phyloP scores from a whole-genome alignment of 164 flowering plant genomes.

The Umbellularia californica region DNA sequence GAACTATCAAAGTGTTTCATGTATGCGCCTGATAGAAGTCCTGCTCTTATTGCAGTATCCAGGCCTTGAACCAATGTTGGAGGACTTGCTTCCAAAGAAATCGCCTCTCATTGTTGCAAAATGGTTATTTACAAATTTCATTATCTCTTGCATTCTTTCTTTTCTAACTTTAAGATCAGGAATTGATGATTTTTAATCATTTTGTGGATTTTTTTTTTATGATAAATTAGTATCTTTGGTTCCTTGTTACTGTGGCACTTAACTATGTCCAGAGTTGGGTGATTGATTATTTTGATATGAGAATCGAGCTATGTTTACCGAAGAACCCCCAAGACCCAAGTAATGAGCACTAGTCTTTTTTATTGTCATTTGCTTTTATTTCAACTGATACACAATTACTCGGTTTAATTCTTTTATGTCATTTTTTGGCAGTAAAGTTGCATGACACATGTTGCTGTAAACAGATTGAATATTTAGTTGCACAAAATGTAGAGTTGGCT shows the following conservation, averaged over 20 bases:
- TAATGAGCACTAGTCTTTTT: background rate
- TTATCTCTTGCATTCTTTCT: background rate
- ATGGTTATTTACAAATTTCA: constrained; percentile 44
- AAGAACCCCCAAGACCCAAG: background rate
- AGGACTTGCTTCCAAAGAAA: constrained; percentile 94
- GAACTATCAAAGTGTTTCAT: background rate
- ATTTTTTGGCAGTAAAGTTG: background rate
- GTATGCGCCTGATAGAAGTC: background rate
- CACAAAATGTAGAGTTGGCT: background rate
- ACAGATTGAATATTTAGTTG: background rate
- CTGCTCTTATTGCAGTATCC: constrained; percentile 69
- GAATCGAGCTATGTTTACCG: background rate
- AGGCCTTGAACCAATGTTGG: constrained; percentile 88
- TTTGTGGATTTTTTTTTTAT: background rate
- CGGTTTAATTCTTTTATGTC: background rate
- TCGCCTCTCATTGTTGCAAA: constrained; percentile 87
- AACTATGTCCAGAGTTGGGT: background rate
- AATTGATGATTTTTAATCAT: background rate
- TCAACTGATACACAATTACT: background rate
- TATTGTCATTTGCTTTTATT: too few relatives aligned
- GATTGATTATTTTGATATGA: background rate
- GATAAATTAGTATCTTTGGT: background rate
- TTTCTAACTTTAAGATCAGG: background rate
- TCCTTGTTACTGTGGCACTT: background rate
- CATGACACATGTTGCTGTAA: background rate